A percentile compares a stretch with the other conserved stretches of the same genome.
Evolutionary conservation across 176 grass and related monocot species (phyloP).

Genomic region (Echinochloa phyllopogon): DNA sequence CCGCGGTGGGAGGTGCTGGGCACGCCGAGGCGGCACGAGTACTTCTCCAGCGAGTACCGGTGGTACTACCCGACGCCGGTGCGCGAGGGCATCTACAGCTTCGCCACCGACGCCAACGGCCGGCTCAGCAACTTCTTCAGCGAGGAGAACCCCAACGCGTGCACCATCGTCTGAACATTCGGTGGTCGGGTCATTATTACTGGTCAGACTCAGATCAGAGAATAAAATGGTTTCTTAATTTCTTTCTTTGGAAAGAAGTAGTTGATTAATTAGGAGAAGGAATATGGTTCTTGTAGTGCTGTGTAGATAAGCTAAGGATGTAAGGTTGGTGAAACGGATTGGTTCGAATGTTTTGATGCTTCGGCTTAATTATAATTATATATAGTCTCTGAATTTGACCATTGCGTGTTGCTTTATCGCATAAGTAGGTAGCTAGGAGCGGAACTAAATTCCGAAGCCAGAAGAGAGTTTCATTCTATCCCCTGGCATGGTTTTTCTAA

Average conservation of each 20-base stretch:
- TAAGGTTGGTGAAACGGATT: slow-evolving; percentile 1
- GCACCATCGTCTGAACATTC: slow-evolving; percentile 54
- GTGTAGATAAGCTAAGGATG: background rate
- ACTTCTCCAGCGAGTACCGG: slow-evolving; percentile 77
- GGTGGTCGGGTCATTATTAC: background rate
- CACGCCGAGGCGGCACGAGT: slow-evolving; percentile 61
- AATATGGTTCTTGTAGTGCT: slow-evolving; percentile 12
- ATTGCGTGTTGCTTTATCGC: background rate
- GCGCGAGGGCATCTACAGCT: slow-evolving; percentile 84
- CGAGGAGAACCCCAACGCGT: slow-evolving; percentile 98
- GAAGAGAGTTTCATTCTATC: no score
- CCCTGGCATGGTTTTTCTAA: no score
- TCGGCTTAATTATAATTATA: background rate
- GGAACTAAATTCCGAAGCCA: no score
- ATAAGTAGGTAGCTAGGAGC: no score
- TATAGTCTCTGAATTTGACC: background rate
- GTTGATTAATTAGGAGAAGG: background rate
- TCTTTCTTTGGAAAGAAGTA: background rate
- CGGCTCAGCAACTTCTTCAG: slow-evolving; percentile 82
- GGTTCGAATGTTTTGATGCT: slow-evolving; percentile 26
- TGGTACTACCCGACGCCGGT: slow-evolving; percentile 85
- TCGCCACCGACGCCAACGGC: slow-evolving; percentile 74
- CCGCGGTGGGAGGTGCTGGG: slow-evolving; percentile 60
- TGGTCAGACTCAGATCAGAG: background rate
- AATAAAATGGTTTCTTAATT: slow-evolving; percentile 15